Percentiles rank a stretch among this genome's conserved stretches.
phyloP scores from a whole-genome alignment of 1,284 basidiomycete species.

The Ganoderma leucocontextum region DNA sequence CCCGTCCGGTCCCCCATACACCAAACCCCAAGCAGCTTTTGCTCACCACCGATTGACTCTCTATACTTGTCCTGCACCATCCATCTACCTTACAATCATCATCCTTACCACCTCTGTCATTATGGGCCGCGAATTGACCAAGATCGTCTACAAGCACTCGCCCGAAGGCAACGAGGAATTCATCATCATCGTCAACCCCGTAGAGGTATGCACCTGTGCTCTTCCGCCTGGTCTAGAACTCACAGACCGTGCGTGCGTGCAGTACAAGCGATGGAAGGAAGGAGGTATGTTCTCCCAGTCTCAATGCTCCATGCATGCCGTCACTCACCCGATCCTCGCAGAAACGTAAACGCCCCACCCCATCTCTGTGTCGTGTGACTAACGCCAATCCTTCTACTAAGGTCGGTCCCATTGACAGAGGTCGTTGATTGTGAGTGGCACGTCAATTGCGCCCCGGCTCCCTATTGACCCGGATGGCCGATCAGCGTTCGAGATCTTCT shows the following conservation, averaged over 20 bases:
- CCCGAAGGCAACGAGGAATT: constrained; percentile 75
- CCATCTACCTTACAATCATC: constrained; percentile 15
- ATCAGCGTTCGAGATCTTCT: constrained; percentile 58
- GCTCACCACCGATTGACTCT: constrained; percentile 8
- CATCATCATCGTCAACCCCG: constrained; percentile 71
- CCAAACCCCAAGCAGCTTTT: constrained; percentile 12
- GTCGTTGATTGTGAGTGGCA: constrained; percentile 76
- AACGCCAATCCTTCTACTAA: constrained; percentile 39
- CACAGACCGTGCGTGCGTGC: constrained; percentile 7
- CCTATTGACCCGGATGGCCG: constrained; percentile 33
- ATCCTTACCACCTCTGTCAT: constrained; percentile 12
- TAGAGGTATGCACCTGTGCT: constrained; percentile 57
- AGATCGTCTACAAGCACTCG: constrained; percentile 82
- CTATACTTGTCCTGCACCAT: background rate
- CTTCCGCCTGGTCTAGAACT: constrained; percentile 16
- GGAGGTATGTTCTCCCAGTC: constrained; percentile 61
- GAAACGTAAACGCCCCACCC: constrained; percentile 65
- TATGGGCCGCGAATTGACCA: constrained; percentile 55
- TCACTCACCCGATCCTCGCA: constrained; percentile 42
- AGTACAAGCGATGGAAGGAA: constrained; percentile 83
- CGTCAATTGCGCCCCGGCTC: constrained; percentile 2
- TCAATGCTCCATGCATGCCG: constrained; percentile 21
- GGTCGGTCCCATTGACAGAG: constrained; percentile 69
- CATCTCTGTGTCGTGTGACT: constrained; percentile 15
- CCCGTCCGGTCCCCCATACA: background rate